Evolutionary conservation across 106 monocot species (phyloP), one percentile per base, ranked within the genome.

Genomic region (Dioscorea alata): DNA sequence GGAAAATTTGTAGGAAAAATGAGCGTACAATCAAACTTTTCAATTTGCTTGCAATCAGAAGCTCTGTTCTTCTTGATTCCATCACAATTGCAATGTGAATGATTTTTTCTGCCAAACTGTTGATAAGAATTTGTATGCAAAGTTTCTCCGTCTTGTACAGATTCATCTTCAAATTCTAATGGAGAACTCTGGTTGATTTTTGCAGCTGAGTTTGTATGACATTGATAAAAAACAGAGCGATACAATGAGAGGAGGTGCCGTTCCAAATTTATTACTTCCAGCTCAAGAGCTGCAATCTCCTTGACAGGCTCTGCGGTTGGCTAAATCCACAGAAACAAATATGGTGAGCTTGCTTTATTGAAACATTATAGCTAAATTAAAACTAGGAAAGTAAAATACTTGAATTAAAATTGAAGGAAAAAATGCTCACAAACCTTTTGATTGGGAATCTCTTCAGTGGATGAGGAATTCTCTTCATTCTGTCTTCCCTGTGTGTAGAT

Each of bases 131-230:
- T 34, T 31, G 60, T 13, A 49, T 58, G n/a, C 49, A 54, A 54
- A 67, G 28, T 48, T 56, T 22, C 23, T 50, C 74, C 70, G 51
- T 76, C 59, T 23, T 33, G 5, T 13, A 13, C 2, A 22, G n/a
- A 10, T 71, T 56, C 48, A 28, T 48, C 15, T 23, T 33, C 18
- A 23, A 17, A 65, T 32, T 60, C 56, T 6, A 32, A 50, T 34
- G 33, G 68, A 7, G 64, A 73, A 42, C 33, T 13, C 1, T 71
- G 58, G 14, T n/a, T n/a, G 1, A 57, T 33, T 20, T 59, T 17
- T 49, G 72, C 34, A 31, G 78, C 62, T 48, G 86, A 84, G 56
- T 60, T 66, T 14, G 64, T 23, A 24, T 79, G 81, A 62, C 77
- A 77, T 28, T 71, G 84, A 8, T 88, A 76, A 48, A 89, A 87